Percentiles rank a stretch among this genome's conserved stretches.
These are phyloP conservation scores for Passiflora organensis DNA, from an alignment of 345 rosid species.

Conservation along the genomic window DNA sequence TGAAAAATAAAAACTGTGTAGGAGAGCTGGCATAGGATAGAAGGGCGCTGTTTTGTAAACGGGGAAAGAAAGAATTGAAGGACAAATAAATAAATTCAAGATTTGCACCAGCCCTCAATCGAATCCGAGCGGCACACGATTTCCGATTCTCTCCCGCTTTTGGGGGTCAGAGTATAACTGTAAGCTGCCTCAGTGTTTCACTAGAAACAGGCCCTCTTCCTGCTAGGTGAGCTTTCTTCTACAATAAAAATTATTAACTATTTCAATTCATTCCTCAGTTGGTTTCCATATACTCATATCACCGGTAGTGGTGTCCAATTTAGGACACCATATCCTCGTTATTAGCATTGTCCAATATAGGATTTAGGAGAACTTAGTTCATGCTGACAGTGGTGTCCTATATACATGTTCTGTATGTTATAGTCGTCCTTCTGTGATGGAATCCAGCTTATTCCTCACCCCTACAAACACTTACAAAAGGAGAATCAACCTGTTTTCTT, in stretches of 20 bases:
- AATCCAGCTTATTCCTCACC: slow-evolving; percentile 69
- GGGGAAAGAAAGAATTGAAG: neutral
- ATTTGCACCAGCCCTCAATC: slow-evolving; percentile 15
- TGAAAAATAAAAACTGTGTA: neutral
- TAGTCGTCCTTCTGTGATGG: slow-evolving; percentile 51
- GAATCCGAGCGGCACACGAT: slow-evolving; percentile 27
- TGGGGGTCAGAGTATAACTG: slow-evolving; percentile 17
- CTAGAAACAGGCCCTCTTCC: slow-evolving; percentile 34
- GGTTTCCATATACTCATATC: neutral
- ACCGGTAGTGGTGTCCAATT: neutral
- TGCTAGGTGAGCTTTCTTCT: slow-evolving; percentile 31
- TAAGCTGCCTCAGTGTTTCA: slow-evolving; percentile 26
- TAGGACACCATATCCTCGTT: too few relatives aligned
- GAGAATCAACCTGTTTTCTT: too few relatives aligned
- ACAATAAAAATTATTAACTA: neutral
- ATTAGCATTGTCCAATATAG: too few relatives aligned
- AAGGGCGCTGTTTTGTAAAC: neutral
- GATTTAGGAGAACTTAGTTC: too few relatives aligned
- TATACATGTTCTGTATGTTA: slow-evolving; percentile 33
- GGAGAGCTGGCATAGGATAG: neutral
- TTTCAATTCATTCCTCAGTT: neutral
- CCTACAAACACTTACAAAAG: slow-evolving; percentile 41
- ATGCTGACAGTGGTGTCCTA: too few relatives aligned
- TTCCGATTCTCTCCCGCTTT: slow-evolving; percentile 23
- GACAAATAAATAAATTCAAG: too few relatives aligned